A percentile compares a stretch with the other conserved stretches of the same genome.
Evolutionary conservation across 129 eudicot genomes (phyloP).

Genomic region (Flaveria brownii): DNA sequence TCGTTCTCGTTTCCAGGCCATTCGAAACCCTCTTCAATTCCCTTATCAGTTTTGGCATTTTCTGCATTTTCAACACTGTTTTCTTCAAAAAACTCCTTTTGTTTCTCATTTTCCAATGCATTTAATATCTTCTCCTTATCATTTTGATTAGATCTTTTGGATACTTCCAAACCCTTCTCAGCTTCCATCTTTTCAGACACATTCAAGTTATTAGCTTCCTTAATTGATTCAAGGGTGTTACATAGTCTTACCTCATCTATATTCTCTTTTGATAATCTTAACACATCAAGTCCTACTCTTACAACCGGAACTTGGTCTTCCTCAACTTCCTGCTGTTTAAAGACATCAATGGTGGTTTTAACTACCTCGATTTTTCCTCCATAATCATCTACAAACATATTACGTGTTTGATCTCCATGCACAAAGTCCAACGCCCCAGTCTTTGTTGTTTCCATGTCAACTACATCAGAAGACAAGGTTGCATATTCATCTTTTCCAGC

Average conservation of each 20-base stretch:
- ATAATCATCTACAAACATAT: conserved; percentile 23
- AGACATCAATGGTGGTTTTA: background rate
- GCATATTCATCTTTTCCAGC: conserved; percentile 40
- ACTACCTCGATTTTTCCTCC: conserved; percentile 25
- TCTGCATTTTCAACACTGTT: conserved; percentile 20
- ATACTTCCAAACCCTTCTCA: conserved; percentile 20
- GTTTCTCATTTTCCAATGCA: conserved; percentile 16
- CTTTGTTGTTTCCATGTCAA: conserved; percentile 38
- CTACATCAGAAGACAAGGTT: conserved; percentile 26
- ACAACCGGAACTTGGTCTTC: conserved; percentile 16
- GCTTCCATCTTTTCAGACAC: conserved; percentile 27
- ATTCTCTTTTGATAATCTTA: background rate
- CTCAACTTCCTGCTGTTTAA: background rate
- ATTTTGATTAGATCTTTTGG: conserved; percentile 3
- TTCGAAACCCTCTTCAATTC: conserved; percentile 25
- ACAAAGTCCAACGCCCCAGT: conserved; percentile 24
- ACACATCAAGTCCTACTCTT: background rate
- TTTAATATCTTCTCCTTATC: background rate
- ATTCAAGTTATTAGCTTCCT: conserved; percentile 8
- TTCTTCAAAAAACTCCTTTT: conserved; percentile 29
- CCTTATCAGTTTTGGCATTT: conserved; percentile 12
- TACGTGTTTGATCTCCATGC: conserved; percentile 18
- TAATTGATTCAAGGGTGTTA: conserved; percentile 9
- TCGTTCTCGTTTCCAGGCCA: background rate
- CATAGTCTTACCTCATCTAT: background rate